These are phyloP conservation scores for Kodamaea neixiangensis DNA, from an alignment of 805 yeast genomes.

Conservation along the genomic window DNA sequence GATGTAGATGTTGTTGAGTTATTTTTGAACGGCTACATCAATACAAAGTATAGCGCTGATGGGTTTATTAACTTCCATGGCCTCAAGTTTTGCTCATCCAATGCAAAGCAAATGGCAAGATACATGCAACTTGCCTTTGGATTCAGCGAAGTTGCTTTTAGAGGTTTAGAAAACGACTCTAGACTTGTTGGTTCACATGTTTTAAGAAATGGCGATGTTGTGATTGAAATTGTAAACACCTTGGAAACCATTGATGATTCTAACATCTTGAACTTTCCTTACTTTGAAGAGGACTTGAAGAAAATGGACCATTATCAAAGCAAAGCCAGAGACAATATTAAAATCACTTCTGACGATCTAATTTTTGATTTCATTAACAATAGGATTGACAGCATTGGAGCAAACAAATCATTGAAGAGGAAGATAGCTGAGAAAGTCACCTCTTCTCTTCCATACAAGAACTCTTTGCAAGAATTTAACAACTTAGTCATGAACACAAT, in stretches of 20 bases:
- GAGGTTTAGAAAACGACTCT: slow-evolving; percentile 70
- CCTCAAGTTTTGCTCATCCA: slow-evolving; percentile 71
- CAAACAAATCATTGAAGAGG: slow-evolving; percentile 9
- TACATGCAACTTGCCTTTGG: slow-evolving; percentile 61
- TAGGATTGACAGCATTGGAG: slow-evolving; percentile 11
- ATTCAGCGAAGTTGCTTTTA: slow-evolving; percentile 60
- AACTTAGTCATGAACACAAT: slow-evolving; percentile 16
- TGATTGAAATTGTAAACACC: slow-evolving; percentile 49
- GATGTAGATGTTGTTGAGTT: slow-evolving; percentile 3
- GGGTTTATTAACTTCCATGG: slow-evolving; percentile 57
- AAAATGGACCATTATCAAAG: slow-evolving; percentile 17
- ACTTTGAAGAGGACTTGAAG: slow-evolving; percentile 15
- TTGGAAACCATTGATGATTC: slow-evolving; percentile 30
- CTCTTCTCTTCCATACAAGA: slow-evolving; percentile 15
- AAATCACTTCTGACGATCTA: slow-evolving; percentile 16
- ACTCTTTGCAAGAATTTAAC: slow-evolving; percentile 12
- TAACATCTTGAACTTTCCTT: slow-evolving; percentile 12
- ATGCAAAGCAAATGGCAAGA: slow-evolving; percentile 63
- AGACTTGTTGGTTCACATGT: slow-evolving; percentile 58
- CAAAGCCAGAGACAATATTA: slow-evolving; percentile 8
- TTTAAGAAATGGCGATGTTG: slow-evolving; percentile 54
- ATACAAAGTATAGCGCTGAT: slow-evolving; percentile 20
- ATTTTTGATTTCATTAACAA: slow-evolving; percentile 47
- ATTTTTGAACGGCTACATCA: background rate
- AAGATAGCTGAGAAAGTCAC: slow-evolving; percentile 16